phyloP scores from a whole-genome alignment of 2,329 filamentous ascomycete species.

The Fusarium protoensiforme region DNA sequence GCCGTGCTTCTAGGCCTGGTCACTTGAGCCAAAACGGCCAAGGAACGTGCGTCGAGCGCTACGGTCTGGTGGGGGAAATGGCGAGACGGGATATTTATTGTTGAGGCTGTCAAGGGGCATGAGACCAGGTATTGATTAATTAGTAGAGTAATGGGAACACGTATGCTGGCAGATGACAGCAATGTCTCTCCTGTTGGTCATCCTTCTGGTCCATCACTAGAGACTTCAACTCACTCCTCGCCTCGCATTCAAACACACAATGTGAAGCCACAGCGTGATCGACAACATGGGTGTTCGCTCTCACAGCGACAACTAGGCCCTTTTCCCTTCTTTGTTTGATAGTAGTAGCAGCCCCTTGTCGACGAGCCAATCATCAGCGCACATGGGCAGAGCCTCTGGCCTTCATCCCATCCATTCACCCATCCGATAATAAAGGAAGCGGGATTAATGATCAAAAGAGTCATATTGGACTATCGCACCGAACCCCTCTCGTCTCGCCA shows the following conservation, averaged over 20 bases:
- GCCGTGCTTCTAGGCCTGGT: conserved; percentile 6
- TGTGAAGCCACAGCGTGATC: conserved; percentile 20
- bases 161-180: not conserved
- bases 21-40: conserved; percentile 7
- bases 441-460: conserved; percentile 1
- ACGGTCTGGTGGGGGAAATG: conserved; percentile 18
- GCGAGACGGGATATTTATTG: conserved; percentile 7
- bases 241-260: not conserved
- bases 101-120: not conserved
- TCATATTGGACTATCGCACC: not conserved
- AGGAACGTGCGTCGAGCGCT: conserved; percentile 20
- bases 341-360: conserved; percentile 2
- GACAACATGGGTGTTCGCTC: conserved; percentile 27
- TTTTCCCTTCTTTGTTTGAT: conserved; percentile 5
- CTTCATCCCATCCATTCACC: conserved; percentile 21
- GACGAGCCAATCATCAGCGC: conserved; percentile 44
- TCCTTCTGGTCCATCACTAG: not conserved
- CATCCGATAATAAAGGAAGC: not conserved
- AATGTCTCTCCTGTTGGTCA: not conserved
- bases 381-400: conserved; percentile 43
- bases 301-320: conserved; percentile 6
- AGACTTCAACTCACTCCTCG: not conserved
- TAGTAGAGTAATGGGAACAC: not conserved
- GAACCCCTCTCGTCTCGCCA: conserved; percentile 17
- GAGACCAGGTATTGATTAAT: not conserved